Percentiles rank a stretch among this genome's conserved stretches.
Evolutionary conservation across 177 flowering plant genomes (phyloP).

Genomic region (Vitis hybrid): DNA sequence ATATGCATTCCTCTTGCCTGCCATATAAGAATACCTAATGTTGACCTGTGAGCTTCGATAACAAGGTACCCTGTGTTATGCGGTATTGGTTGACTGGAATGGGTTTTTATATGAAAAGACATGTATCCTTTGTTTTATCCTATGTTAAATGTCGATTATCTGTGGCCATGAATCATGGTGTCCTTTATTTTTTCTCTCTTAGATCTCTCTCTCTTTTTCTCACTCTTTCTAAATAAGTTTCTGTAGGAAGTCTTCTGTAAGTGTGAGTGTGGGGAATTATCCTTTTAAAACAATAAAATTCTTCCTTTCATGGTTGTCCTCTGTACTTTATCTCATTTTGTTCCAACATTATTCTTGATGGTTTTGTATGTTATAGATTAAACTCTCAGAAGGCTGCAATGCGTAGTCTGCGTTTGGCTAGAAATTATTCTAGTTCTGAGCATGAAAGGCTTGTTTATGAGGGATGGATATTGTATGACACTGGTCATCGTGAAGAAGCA

Average conservation of each 20-base stretch:
- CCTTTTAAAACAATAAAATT: not conserved
- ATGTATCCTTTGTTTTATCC: too few species aligned
- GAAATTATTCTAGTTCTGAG: constrained; percentile 64
- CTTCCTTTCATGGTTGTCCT: not conserved
- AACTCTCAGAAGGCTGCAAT: constrained; percentile 94
- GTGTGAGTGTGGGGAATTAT: not conserved
- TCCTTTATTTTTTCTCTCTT: not conserved
- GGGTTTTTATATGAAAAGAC: too few species aligned
- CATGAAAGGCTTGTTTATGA: constrained; percentile 92
- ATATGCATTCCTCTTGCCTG: too few species aligned
- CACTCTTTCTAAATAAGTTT: too few species aligned
- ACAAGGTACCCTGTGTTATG: too few species aligned
- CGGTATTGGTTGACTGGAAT: too few species aligned
- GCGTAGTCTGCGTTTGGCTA: constrained; percentile 82
- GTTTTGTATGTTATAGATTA: constrained; percentile 46
- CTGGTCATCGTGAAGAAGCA: constrained; percentile 67
- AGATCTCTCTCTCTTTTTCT: not conserved
- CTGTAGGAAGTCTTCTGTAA: too few species aligned
- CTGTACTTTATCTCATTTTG: not conserved
- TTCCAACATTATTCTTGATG: constrained; percentile 2
- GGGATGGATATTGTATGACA: constrained; percentile 63
- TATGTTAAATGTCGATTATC: not conserved
- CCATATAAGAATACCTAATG: too few species aligned
- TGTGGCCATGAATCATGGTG: not conserved
- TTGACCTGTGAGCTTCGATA: too few species aligned